Evolutionary conservation across 1,139 yeast genomes (phyloP), one percentile per base, ranked within the genome.

Genomic region (Blastobotrys malaysiensis): DNA sequence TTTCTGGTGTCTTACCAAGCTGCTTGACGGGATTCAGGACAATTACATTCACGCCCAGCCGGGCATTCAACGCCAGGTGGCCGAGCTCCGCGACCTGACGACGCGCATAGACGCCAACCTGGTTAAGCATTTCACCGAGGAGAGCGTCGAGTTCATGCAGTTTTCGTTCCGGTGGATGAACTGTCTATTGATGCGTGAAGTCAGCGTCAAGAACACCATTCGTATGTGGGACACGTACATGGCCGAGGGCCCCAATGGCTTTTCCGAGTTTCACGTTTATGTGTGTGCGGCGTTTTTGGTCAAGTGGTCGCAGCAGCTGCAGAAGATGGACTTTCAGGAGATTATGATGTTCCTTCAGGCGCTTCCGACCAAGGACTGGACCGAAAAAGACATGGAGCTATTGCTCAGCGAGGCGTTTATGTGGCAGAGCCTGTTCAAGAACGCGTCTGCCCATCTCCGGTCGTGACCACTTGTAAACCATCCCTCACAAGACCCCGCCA

Each of bases 151-250:
- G 69, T 93, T 93, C 66, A 83, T 95, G 61, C 99, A 95, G 69
- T 93, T 93, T 71, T 82, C 97, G 26, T 95, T 93, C 73, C 78
- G 99, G 61, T 93, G 99, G 99, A 95, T 95, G 98, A 93, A 95
- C 71, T 93, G 99, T 72, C 74, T 93, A 63, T 75, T 93, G 53
- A 93, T 93, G 99, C 79, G 99, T 61, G 99, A 93, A 66, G 77
- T 93, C 47, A 82, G 85, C 48, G 83, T 93, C 63, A 76, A 77
- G 44, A 79, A 89, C 57, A 88, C 93, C 7, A 83, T 90, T 26
- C 77, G 99, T 53, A 93, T 93, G 96, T 93, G 99, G 99, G 99
- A 93, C 67, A 91, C 99, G 0, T 93, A 93, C 68, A 73, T 93
- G 53, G 84, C 96, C 51, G 97, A 93, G 68, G 88, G 87, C 4